Evolutionary conservation across 331 rosid species (phyloP).

Genomic region (Arachis monticola): DNA sequence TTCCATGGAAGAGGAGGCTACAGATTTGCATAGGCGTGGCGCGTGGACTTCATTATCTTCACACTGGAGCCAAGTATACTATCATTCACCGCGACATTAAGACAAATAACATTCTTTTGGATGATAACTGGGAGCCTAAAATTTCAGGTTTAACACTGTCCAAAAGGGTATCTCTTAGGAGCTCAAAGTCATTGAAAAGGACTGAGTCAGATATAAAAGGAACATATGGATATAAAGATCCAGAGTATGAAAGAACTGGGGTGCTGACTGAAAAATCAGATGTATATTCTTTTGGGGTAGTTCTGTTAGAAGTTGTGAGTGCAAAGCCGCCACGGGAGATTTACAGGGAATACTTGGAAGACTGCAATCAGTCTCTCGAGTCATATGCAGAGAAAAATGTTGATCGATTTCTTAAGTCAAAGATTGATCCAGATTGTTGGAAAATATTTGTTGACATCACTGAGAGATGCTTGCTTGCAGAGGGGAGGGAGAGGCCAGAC

Average conservation of each 20-base stretch:
- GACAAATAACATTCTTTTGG: background rate
- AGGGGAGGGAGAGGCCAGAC: constrained; percentile 31
- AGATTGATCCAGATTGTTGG: constrained; percentile 2
- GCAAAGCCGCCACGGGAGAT: too few relatives aligned
- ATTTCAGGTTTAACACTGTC: background rate
- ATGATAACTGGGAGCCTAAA: constrained; percentile 3
- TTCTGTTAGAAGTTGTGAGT: background rate
- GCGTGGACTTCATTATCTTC: constrained; percentile 38
- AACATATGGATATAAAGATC: background rate
- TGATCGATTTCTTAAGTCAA: background rate
- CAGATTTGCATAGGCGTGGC: constrained; percentile 41
- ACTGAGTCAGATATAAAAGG: background rate
- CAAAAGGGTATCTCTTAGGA: too few relatives aligned
- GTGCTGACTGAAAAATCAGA: background rate
- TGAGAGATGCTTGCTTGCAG: constrained; percentile 23
- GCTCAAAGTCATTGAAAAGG: too few relatives aligned
- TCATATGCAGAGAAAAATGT: background rate
- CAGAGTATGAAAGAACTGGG: background rate
- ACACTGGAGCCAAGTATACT: constrained; percentile 24
- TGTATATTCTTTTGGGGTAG: background rate
- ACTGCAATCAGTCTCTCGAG: too few relatives aligned
- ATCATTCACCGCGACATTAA: constrained; percentile 14
- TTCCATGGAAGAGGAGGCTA: constrained; percentile 35
- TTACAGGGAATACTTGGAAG: too few relatives aligned
- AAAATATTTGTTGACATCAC: constrained; percentile 29